Base-by-base conservation (phyloP, 192 early-diverging fungal genomes). In the Gigaspora rosea region DNA sequence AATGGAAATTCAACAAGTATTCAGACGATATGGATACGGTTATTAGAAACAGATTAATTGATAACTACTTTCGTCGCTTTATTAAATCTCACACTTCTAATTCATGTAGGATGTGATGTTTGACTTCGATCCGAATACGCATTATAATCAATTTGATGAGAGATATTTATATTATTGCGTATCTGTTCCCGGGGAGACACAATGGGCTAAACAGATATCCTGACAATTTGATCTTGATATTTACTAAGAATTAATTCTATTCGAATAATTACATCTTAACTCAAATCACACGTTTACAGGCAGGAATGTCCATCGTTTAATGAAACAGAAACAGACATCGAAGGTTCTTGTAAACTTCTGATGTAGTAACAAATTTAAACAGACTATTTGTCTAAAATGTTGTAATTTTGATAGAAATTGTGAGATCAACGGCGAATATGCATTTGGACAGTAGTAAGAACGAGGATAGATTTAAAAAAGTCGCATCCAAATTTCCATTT, bases 141-240 rank as follows among this genome's bases (percentile, higher is more conserved):
- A 33, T 13, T 20, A 71, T 50, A 73, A 22, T 36, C 2, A 46
- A 50, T 90, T 90, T 80, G 85, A 85, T 52, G 91, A 93, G 57
- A 86, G 88, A 59, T 84, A 88, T 35, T 82, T 90, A 22, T 86
- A 88, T 12, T 94, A 93, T 74, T 92, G 91, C 70, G 85, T 92
- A 0, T 90, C 91, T 5, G 83, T 92, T 51, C 93, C 93, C 11
- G 93, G 92, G 6, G 88, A 92, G 66, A 83, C 80, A 27, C 52
- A 79, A 35, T 94, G 93, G 93, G 84, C 85, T 47, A 87, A 84
- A 47, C 68, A 86, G 27, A 65, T 79, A 80, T 80, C 50, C 64
- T 80, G 18, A 1, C 12, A 5, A 18, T 18, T 4, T 18, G 52
- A 13, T 52, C 9, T 52, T 52, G 6, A 4, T 36, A 64, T 33